These are phyloP conservation scores for Diversispora epigaea DNA, from an alignment of 192 early-diverging fungal genomes.

Conservation along the genomic window DNA sequence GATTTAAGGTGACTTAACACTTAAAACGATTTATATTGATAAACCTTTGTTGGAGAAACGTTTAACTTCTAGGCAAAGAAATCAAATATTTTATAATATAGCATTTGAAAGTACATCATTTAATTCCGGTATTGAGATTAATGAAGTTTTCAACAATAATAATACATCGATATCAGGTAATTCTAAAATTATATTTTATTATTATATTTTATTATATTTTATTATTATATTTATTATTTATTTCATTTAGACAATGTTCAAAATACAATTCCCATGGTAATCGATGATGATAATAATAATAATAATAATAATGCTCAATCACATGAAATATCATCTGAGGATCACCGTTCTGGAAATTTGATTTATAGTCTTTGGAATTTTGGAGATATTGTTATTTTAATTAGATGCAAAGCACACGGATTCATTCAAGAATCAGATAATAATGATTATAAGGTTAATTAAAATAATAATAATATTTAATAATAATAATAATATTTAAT, in stretches of 20 bases:
- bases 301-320: background rate
- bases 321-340: background rate
- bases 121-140: background rate
- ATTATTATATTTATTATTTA: too few species aligned
- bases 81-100: slow-evolving; percentile 32
- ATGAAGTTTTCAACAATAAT: background rate
- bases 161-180: background rate
- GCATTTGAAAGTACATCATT: slow-evolving; percentile 30
- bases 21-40: slow-evolving; percentile 35
- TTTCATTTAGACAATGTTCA: background rate
- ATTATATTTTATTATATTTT: background rate
- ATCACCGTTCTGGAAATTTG: background rate
- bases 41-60: slow-evolving; percentile 26
- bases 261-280: background rate
- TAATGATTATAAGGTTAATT: background rate
- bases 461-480: too few species aligned
- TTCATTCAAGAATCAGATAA: background rate
- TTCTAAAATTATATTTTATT: background rate
- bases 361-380: slow-evolving; percentile 36
- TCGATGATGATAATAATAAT: background rate
- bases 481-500: background rate
- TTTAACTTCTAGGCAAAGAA: slow-evolving; percentile 22
- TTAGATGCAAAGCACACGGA: slow-evolving; percentile 34
- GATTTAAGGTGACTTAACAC: background rate
- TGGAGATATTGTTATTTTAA: slow-evolving; percentile 35